Percentiles rank a stretch among this genome's conserved stretches.
Evolutionary conservation across 2,329 filamentous ascomycete genomes (phyloP).

Genomic region (Cercospora sp.): DNA sequence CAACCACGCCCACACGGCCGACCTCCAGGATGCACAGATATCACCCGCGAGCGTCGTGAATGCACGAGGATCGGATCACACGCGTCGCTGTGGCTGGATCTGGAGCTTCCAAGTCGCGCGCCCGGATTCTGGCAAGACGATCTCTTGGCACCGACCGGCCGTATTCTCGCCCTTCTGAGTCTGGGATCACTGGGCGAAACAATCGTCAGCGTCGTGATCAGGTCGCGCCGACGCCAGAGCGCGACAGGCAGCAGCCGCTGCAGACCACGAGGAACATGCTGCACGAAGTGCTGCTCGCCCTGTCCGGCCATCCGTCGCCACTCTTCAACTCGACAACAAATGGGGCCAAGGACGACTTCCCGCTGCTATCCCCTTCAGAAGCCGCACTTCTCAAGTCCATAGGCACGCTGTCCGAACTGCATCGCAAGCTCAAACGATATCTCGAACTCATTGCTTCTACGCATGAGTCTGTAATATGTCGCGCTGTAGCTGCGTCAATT

Average conservation of each 20-base stretch:
- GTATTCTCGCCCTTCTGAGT: neutral
- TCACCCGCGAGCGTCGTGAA: neutral
- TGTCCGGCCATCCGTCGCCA: constrained; percentile 89
- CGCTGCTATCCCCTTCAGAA: constrained; percentile 72
- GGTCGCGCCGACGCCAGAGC: neutral
- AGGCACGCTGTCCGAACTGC: constrained; percentile 74
- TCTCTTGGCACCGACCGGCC: neutral
- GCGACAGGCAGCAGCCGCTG: neutral
- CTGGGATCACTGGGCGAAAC: neutral
- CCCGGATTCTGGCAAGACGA: neutral
- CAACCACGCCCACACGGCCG: neutral
- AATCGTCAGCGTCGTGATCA: neutral
- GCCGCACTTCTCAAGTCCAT: constrained; percentile 76
- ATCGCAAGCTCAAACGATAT: constrained; percentile 69
- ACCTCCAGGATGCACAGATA: neutral
- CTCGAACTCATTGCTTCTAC: constrained; percentile 66
- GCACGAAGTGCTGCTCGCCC: constrained; percentile 95
- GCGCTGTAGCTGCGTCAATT: constrained; percentile 80
- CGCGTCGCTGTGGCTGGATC: constrained; percentile 4
- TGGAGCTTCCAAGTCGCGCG: constrained; percentile 1
- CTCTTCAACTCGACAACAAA: constrained; percentile 61
- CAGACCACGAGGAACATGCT: constrained; percentile 63
- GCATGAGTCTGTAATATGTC: constrained; percentile 80
- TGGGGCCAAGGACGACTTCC: constrained; percentile 41
- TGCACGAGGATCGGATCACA: constrained; percentile 1